phyloP scores from a whole-genome alignment of 257 asterid species.

The Przewalskia tangutica region DNA sequence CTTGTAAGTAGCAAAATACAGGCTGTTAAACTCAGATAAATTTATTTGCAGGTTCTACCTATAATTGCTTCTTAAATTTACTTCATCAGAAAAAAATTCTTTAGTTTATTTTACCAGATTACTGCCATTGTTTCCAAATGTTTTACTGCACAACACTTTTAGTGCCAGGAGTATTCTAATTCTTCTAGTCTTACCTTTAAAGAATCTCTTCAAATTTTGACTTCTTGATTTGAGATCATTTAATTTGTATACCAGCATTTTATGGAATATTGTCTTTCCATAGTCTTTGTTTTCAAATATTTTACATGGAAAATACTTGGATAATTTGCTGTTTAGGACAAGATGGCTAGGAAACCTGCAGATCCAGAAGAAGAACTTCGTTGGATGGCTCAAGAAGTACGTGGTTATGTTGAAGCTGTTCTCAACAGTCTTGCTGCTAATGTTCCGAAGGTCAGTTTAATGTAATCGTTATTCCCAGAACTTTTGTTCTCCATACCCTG shows the following conservation, averaged over 20 bases:
- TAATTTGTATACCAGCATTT: neutral
- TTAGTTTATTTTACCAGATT: neutral
- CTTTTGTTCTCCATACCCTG: slow-evolving; percentile 11
- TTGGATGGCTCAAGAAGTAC: slow-evolving; percentile 98
- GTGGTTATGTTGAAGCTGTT: slow-evolving; percentile 96
- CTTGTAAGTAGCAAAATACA: slow-evolving; percentile 45
- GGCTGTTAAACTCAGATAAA: neutral
- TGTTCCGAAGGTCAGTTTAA: slow-evolving; percentile 64
- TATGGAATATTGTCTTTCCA: neutral
- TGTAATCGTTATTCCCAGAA: neutral
- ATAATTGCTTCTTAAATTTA: neutral
- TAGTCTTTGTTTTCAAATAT: neutral
- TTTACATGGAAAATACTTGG: neutral
- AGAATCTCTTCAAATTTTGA: neutral
- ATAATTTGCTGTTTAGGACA: slow-evolving; percentile 33
- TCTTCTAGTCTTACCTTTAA: neutral
- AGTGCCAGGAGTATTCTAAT: neutral
- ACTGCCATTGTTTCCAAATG: neutral
- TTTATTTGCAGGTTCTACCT: neutral
- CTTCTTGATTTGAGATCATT: neutral
- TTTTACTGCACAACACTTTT: neutral
- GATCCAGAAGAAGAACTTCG: slow-evolving; percentile 96
- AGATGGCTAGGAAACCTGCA: slow-evolving; percentile 73
- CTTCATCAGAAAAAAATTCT: neutral
- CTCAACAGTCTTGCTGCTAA: slow-evolving; percentile 91